phyloP scores from a whole-genome alignment of 116 monocot species.

The Dioscorea cayenensis region DNA sequence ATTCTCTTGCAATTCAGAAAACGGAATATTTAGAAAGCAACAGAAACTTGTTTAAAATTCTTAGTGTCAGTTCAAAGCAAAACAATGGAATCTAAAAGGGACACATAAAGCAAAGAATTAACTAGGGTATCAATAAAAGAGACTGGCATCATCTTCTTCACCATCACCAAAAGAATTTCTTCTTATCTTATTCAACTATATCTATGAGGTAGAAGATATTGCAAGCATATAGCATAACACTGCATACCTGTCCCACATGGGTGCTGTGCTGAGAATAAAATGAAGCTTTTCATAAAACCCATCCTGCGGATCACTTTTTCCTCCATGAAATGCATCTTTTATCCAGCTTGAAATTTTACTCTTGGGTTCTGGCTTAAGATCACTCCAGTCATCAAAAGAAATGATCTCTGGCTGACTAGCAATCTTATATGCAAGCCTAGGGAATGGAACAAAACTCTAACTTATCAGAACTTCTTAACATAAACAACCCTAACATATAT shows the following conservation, averaged over 20 bases:
- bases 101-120: no score
- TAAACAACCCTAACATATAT: background rate
- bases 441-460: constrained; percentile 9
- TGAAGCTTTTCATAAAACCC: constrained; percentile 53
- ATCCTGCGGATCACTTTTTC: constrained; percentile 51
- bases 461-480: background rate
- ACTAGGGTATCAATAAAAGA: no score
- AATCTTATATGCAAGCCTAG: constrained; percentile 58
- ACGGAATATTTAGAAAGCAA: no score
- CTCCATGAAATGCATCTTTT: constrained; percentile 65
- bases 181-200: no score
- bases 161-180: no score
- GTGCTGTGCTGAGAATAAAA: constrained; percentile 68
- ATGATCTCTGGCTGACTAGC: constrained; percentile 62
- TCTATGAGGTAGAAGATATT: no score
- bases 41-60: no score
- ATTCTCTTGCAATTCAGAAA: no score
- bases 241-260: constrained; percentile 91
- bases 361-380: constrained; percentile 50
- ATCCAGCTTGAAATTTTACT: constrained; percentile 61
- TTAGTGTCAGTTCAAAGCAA: no score
- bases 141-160: no score
- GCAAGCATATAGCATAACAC: background rate
- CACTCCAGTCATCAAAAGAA: constrained; percentile 62
- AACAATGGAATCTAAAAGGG: no score